A percentile compares a stretch with the other conserved stretches of the same genome.
Evolutionary conservation across 352 stramenopile species (phyloP).

Genomic region (Blastocystis sp.): DNA sequence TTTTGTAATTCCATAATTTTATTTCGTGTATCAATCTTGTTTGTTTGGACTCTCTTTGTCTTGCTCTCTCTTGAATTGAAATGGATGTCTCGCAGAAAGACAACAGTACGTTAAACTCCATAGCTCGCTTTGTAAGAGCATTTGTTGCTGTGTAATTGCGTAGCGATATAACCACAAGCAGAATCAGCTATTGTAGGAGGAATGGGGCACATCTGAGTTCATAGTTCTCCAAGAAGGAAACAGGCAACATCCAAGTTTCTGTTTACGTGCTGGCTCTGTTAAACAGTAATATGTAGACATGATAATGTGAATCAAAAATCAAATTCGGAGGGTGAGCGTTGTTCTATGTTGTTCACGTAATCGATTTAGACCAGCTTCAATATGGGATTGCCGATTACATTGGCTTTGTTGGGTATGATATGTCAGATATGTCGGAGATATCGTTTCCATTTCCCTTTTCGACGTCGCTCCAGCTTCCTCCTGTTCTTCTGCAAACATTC

Average conservation of each 20-base stretch:
- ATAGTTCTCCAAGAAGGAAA: background rate
- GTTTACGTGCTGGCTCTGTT: background rate
- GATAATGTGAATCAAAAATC: background rate
- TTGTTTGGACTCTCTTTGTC: background rate
- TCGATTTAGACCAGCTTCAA: background rate
- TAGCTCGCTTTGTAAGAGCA: background rate
- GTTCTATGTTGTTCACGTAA: background rate
- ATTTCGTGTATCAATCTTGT: background rate
- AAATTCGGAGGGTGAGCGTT: background rate
- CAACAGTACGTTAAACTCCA: background rate
- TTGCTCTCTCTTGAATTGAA: background rate
- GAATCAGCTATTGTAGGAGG: background rate
- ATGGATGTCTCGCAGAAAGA: background rate
- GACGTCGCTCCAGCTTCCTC: background rate
- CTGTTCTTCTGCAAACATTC: background rate
- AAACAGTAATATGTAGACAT: background rate
- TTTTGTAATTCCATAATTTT: background rate
- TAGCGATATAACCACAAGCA: background rate
- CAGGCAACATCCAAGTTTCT: constrained; percentile 25
- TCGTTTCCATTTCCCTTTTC: constrained; percentile 29
- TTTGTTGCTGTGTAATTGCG: background rate
- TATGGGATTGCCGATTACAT: constrained; percentile 29
- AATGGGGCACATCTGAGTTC: background rate
- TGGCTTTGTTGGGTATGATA: background rate
- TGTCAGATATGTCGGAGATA: background rate